Percentiles rank a stretch among this genome's conserved stretches.
Conservation (phyloP, 1,284 basidiomycete genomes). For the Phellopilus nigrolimitatus region DNA sequence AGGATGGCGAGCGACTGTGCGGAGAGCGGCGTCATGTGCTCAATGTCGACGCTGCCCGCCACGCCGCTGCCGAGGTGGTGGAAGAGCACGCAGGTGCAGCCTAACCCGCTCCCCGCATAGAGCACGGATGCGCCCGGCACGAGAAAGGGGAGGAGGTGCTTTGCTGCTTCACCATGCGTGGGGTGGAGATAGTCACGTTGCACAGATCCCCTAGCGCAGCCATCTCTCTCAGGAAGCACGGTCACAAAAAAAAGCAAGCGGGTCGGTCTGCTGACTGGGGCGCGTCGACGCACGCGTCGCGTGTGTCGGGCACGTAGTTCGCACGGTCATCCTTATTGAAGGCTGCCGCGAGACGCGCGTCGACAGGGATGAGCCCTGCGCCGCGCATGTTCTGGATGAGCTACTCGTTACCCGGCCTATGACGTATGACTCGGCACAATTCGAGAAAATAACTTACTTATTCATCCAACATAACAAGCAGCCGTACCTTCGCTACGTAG, state of each 20-base stretch:
- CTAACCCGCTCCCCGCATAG: constrained; percentile 79
- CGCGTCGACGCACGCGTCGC: constrained; percentile 70
- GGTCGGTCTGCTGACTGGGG: constrained; percentile 66
- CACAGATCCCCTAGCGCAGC: too few relatives aligned
- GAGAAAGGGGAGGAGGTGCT: constrained; percentile 69
- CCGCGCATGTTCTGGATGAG: constrained; percentile 64
- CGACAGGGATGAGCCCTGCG: constrained; percentile 51
- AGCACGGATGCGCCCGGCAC: constrained; percentile 69
- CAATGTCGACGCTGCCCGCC: constrained; percentile 66
- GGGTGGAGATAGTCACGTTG: constrained; percentile 85
- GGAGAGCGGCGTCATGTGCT: constrained; percentile 81
- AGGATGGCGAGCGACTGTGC: constrained; percentile 72
- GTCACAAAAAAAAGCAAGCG: background rate
- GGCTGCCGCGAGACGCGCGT: constrained; percentile 52
- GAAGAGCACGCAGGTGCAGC: constrained; percentile 74
- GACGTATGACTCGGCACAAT: too few relatives aligned
- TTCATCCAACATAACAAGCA: constrained; percentile 94
- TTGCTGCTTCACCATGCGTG: constrained; percentile 84
- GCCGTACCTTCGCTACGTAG: constrained; percentile 83
- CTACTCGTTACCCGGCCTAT: too few relatives aligned
- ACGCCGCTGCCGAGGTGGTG: constrained; percentile 58
- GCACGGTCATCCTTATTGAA: constrained; percentile 71
- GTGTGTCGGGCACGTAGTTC: constrained; percentile 57
- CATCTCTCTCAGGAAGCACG: background rate
- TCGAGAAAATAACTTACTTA: constrained; percentile 63